Percentiles rank a stretch among this genome's conserved stretches.
Conservation (phyloP, 2,329 filamentous ascomycete genomes). For the Plectosphaerella cucumerina region DNA sequence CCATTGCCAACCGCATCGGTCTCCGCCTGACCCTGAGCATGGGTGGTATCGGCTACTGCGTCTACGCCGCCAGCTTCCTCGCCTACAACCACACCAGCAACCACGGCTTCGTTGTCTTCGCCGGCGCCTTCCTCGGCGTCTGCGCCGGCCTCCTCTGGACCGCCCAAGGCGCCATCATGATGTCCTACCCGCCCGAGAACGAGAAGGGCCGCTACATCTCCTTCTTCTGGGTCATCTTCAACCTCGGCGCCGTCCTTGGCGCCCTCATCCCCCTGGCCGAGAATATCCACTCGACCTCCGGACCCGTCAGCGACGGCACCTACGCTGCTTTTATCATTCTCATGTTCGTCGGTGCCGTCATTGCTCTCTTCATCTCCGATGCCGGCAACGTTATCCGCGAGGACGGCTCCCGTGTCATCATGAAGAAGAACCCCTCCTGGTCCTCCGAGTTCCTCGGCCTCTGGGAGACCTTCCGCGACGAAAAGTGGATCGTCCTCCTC, state of each 20-base stretch:
- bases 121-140: slow-evolving; percentile 70
- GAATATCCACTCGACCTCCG: slow-evolving; percentile 56
- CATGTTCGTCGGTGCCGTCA: slow-evolving; percentile 65
- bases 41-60: slow-evolving; percentile 71
- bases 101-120: slow-evolving; percentile 69
- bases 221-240: slow-evolving; percentile 95
- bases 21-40: slow-evolving; percentile 64
- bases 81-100: slow-evolving; percentile 66
- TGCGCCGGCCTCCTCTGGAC: slow-evolving; percentile 80
- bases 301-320: slow-evolving; percentile 68
- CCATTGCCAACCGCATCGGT: slow-evolving; percentile 72
- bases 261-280: slow-evolving; percentile 70
- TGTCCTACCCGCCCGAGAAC: slow-evolving; percentile 78
- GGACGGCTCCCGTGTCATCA: slow-evolving; percentile 75
- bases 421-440: slow-evolving; percentile 91
- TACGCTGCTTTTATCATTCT: slow-evolving; percentile 86
- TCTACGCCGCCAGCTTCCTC: slow-evolving; percentile 70
- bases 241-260: slow-evolving; percentile 84
- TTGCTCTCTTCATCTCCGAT: slow-evolving; percentile 68
- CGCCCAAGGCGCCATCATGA: slow-evolving; percentile 82
- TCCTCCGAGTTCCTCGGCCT: slow-evolving; percentile 73
- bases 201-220: slow-evolving; percentile 87
- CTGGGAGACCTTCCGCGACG: slow-evolving; percentile 64
- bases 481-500: slow-evolving; percentile 69
- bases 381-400: slow-evolving; percentile 68